Evolutionary conservation across 2,329 filamentous ascomycete species (phyloP).

Genomic region (Penicillium decumbens): DNA sequence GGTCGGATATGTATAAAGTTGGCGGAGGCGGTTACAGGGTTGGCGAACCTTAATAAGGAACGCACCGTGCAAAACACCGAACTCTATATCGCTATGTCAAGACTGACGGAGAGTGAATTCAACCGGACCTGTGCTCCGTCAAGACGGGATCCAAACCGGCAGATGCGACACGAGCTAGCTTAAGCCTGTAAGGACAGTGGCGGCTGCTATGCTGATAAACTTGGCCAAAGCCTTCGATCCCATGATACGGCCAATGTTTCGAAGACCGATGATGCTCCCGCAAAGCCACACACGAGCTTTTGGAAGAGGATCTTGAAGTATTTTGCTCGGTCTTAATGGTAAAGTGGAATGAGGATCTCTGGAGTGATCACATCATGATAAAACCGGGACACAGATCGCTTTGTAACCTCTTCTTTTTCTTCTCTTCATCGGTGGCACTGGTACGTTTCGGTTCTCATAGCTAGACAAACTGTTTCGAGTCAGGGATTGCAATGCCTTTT

Average conservation of each 20-base stretch:
- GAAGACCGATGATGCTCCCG: neutral
- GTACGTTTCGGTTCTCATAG: too few relatives aligned
- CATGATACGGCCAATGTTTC: neutral
- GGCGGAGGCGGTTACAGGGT: neutral
- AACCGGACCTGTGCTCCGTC: conserved; percentile 5
- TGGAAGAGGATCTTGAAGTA: conserved; percentile 1
- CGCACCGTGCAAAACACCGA: conserved; percentile 1
- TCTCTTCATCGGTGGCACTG: too few relatives aligned
- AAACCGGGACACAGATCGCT: too few relatives aligned
- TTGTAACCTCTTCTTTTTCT: too few relatives aligned
- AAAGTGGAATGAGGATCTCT: too few relatives aligned
- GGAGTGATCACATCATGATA: too few relatives aligned
- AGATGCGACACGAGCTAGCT: conserved; percentile 3
- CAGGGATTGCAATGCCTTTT: too few relatives aligned
- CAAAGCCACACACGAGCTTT: neutral
- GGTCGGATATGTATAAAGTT: neutral
- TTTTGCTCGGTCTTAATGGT: neutral
- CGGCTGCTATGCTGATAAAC: too few relatives aligned
- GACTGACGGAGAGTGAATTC: conserved; percentile 6
- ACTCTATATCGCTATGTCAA: conserved; percentile 4
- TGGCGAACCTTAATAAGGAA: neutral
- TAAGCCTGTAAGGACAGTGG: neutral
- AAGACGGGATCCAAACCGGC: conserved; percentile 1
- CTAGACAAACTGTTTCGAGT: too few relatives aligned
- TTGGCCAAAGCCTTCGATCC: neutral